Base-by-base conservation (phyloP, 179 eudicot species). In the Corrigiola litoralis region DNA sequence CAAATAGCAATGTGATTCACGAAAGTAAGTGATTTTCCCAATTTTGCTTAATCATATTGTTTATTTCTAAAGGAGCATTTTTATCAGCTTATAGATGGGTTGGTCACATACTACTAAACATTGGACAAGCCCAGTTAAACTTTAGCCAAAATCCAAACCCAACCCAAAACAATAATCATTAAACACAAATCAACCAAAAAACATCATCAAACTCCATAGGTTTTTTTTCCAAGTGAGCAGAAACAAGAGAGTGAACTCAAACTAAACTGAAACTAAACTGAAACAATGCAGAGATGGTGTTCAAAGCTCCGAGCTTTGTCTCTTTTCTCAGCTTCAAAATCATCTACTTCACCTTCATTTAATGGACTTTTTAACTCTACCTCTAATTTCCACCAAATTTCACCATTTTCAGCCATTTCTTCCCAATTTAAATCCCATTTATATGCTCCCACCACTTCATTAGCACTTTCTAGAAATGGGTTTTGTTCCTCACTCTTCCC, bases 281-380 rank as follows among this genome's bases (percentile, higher is more conserved):
- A 31, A 45, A 63, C 38, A 17, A 89, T 89, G 90, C 91, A 82
- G 83, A 78, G 95, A 77, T 82, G 85, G 78, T 81, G 89, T 81
- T 57, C 77, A 25, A 83, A 83, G 73, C 75, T 88, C 74, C 90
- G 95, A 58, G 63, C 85, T 58, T 71, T 56, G 47, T 61, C 73
- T 61, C 68, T 45, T 68, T 79, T 68, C 58, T 50, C 36, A 38
- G 37, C 52, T 21, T 3, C 65, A n/a, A 41, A 68, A 4, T 18
- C 27, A 31, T 6, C 55, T 11, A 0, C 38, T 52, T 31, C 69
- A 8, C 54, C 52, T 65, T 49, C 61, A 20, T 5, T 70, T 1
- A 66, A 31, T 46, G 63, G 42, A 6, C 40, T 57, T 21, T 47
- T 14, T 8, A 67, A 61, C 10, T 63, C 59, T 27, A 1, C 54